Percentiles rank a stretch among this genome's conserved stretches.
phyloP scores from a whole-genome alignment of 306 rosid genomes.

The Prunus salicina region DNA sequence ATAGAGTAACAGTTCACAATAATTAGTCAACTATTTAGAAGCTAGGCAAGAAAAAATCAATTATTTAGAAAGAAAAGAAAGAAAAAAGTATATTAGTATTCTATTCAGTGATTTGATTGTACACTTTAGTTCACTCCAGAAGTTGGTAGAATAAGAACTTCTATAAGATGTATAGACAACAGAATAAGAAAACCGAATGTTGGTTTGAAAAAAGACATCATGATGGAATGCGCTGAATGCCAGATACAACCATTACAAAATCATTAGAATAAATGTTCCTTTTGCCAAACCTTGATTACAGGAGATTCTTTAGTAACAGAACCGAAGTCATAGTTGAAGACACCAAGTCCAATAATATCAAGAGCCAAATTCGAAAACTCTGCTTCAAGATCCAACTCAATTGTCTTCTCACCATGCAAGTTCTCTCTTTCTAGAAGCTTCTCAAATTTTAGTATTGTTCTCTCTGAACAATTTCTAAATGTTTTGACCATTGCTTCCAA shows the following conservation, averaged over 20 bases:
- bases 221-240: background rate
- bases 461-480: constrained; percentile 73
- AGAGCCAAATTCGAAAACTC: constrained; percentile 96
- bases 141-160: background rate
- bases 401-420: constrained; percentile 38
- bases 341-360: constrained; percentile 94
- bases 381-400: constrained; percentile 89
- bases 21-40: background rate
- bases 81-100: background rate
- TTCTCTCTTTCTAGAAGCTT: constrained; percentile 59
- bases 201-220: background rate
- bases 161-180: background rate
- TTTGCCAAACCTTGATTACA: constrained; percentile 75
- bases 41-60: background rate
- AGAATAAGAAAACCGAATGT: background rate
- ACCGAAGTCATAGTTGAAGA: constrained; percentile 96
- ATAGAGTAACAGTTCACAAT: background rate
- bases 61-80: background rate
- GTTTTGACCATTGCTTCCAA: constrained; percentile 88
- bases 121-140: background rate
- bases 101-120: background rate
- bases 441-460: constrained; percentile 61
- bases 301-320: constrained; percentile 97
- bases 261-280: constrained; percentile 14
- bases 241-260: background rate